Percentiles rank a stretch among this genome's conserved stretches.
phyloP scores from a whole-genome alignment of 371 early-diverging fungal species.

The Apophysomyces variabilis region DNA sequence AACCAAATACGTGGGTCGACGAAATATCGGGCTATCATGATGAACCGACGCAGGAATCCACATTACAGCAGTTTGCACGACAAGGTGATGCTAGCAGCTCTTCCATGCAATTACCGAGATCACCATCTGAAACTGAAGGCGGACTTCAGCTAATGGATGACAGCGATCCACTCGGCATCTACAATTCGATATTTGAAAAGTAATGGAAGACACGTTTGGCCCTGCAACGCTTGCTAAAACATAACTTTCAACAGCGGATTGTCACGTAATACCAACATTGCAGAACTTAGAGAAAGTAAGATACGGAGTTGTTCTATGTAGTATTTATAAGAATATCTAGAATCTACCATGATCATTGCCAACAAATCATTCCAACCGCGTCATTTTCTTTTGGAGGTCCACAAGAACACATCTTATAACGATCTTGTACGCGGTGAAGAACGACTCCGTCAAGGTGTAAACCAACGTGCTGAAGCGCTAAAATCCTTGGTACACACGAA shows the following conservation, averaged over 20 bases:
- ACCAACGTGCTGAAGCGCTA: slow-evolving; percentile 84
- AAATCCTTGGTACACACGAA: slow-evolving; percentile 90
- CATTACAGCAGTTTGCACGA: slow-evolving; percentile 44
- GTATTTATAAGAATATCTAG: slow-evolving; percentile 22
- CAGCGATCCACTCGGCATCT: slow-evolving; percentile 51
- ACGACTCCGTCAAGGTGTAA: slow-evolving; percentile 71
- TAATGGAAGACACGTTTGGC: slow-evolving; percentile 13
- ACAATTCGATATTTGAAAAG: slow-evolving; percentile 50
- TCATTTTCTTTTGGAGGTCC: slow-evolving; percentile 82
- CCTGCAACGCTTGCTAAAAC: not conserved
- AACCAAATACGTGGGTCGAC: slow-evolving; percentile 52
- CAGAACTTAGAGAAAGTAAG: slow-evolving; percentile 54
- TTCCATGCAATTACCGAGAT: slow-evolving; percentile 2
- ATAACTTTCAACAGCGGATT: slow-evolving; percentile 24
- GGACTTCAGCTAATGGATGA: slow-evolving; percentile 45
- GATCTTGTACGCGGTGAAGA: slow-evolving; percentile 81
- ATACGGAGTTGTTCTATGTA: not conserved
- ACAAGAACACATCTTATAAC: slow-evolving; percentile 79
- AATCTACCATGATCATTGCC: slow-evolving; percentile 50
- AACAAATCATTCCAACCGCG: slow-evolving; percentile 82
- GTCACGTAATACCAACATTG: slow-evolving; percentile 39
- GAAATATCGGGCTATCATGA: slow-evolving; percentile 27
- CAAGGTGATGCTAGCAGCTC: slow-evolving; percentile 20
- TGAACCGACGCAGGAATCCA: slow-evolving; percentile 34
- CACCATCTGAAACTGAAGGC: slow-evolving; percentile 32